phyloP scores from a whole-genome alignment of 768 basidiomycete genomes.

The Boletus pseudo-olivaceus region DNA sequence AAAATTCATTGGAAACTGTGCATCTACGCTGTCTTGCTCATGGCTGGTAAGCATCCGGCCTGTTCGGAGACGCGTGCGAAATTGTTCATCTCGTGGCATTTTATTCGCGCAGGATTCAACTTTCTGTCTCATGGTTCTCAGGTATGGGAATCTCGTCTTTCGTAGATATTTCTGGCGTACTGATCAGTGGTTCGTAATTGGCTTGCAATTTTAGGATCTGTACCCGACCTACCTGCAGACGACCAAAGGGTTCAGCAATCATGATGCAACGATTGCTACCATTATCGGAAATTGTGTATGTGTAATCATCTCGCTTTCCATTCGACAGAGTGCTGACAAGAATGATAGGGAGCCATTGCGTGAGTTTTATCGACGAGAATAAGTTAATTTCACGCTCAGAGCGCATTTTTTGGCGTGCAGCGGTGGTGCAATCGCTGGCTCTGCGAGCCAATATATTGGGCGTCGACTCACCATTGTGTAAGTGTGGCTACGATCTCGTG shows the following conservation, averaged over 20 bases:
- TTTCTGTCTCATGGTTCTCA: constrained; percentile 75
- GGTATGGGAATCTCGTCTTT: constrained; percentile 28
- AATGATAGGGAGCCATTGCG: constrained; percentile 42
- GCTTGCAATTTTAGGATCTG: constrained; percentile 44
- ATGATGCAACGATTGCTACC: constrained; percentile 68
- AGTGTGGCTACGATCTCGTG: background rate
- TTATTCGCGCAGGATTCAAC: constrained; percentile 52
- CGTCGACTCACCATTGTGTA: constrained; percentile 72
- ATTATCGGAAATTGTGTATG: constrained; percentile 75
- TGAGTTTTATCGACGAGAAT: constrained; percentile 27
- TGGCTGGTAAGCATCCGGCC: constrained; percentile 46
- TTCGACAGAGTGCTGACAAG: background rate
- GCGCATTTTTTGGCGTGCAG: constrained; percentile 17
- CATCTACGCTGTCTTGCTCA: constrained; percentile 79
- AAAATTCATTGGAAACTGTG: constrained; percentile 78
- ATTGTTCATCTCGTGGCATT: background rate
- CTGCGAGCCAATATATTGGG: constrained; percentile 70
- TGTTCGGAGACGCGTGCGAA: background rate
- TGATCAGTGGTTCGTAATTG: background rate
- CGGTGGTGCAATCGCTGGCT: constrained; percentile 70
- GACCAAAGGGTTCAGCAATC: constrained; percentile 56
- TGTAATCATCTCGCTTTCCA: constrained; percentile 5
- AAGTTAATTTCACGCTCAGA: background rate
- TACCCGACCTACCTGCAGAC: constrained; percentile 73
- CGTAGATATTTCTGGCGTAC: background rate